These are phyloP conservation scores for Amaranthus hypochondriacus DNA, from an alignment of 148 eudicot genomes.

Conservation along the genomic window DNA sequence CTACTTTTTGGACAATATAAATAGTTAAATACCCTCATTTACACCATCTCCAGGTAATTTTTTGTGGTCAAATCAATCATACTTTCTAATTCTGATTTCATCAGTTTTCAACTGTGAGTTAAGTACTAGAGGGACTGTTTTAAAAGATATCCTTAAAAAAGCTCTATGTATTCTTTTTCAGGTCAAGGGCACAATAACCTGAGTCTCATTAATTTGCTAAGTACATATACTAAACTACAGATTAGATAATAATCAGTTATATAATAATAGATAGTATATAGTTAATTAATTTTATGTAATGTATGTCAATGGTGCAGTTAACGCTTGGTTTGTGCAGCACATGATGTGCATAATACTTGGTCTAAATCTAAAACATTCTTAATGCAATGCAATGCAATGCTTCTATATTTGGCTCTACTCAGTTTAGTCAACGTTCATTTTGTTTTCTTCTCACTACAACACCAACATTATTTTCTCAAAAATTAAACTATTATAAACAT, in stretches of 20 bases:
- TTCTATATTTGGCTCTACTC: slow-evolving; percentile 1
- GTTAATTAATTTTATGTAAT: neutral
- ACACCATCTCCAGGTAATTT: no score
- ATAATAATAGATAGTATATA: neutral
- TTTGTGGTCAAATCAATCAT: no score
- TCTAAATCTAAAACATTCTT: neutral
- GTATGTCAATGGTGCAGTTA: neutral
- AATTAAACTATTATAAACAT: neutral
- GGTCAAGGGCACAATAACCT: neutral
- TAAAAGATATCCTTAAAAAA: no score
- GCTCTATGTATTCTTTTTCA: no score
- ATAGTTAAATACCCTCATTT: no score
- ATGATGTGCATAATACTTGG: neutral
- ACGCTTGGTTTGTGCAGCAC: neutral
- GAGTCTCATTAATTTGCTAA: neutral
- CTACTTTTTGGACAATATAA: no score
- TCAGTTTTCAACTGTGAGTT: no score
- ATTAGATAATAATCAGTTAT: neutral
- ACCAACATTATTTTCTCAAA: neutral
- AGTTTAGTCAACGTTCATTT: neutral
- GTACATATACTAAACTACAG: neutral
- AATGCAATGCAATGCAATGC: neutral
- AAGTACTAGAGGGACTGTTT: no score
- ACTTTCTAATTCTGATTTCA: no score
- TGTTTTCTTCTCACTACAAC: neutral